phyloP scores from a whole-genome alignment of 495 filamentous ascomycete genomes.

The Penicillium cinerascens region DNA sequence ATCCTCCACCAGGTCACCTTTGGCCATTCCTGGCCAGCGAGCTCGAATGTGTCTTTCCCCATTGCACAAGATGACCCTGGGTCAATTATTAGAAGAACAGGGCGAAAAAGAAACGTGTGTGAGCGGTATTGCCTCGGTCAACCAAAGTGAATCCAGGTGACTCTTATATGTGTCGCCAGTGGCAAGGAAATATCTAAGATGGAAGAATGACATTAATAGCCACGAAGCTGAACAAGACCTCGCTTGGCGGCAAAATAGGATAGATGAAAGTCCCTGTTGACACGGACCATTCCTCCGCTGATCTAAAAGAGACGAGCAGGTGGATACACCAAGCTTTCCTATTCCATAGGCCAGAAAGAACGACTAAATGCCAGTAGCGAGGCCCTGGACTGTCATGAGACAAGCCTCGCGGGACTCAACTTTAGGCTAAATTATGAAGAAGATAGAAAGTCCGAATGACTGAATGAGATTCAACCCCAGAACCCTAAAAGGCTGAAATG shows the following conservation, averaged over 20 bases:
- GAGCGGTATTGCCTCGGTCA: not conserved
- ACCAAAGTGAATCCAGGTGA: not conserved
- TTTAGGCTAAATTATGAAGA: no score
- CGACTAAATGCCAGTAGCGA: no score
- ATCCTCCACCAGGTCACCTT: conserved; percentile 39
- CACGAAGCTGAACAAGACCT: not conserved
- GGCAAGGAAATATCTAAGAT: not conserved
- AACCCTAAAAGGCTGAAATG: no score
- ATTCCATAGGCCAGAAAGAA: no score
- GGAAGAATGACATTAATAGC: not conserved
- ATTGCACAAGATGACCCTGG: conserved; percentile 12
- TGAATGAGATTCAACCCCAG: no score
- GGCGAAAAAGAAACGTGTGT: not conserved
- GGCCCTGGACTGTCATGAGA: no score
- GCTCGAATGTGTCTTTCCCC: conserved; percentile 41
- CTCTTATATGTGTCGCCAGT: not conserved
- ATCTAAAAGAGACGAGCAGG: no score
- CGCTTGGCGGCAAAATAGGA: conserved; percentile 14
- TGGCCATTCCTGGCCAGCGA: conserved; percentile 38
- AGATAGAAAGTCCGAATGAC: no score
- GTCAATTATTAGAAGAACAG: not conserved
- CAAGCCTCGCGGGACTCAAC: no score
- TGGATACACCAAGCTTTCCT: no score
- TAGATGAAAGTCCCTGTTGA: not conserved
- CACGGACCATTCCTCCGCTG: no score